Evolutionary conservation across 129 eudicot genomes (phyloP).

Genomic region (Chrysanthemum seticuspe): DNA sequence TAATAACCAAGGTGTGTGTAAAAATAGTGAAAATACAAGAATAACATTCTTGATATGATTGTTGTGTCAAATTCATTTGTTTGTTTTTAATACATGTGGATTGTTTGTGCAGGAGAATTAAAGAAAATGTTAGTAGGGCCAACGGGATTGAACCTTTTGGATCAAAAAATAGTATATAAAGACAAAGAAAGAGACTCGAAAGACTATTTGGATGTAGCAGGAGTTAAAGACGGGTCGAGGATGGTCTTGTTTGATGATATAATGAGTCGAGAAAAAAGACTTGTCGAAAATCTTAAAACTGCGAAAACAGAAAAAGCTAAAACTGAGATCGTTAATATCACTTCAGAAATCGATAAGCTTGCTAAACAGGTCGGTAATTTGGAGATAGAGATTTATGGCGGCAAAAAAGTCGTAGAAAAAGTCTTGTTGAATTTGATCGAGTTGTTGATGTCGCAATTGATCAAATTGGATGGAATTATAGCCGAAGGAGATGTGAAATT

Average conservation of each 20-base stretch:
- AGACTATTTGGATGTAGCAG: slow-evolving; percentile 62
- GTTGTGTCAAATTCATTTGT: too few relatives aligned
- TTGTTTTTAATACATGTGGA: neutral
- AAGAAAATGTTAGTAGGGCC: slow-evolving; percentile 73
- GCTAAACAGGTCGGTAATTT: slow-evolving; percentile 63
- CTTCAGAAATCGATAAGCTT: slow-evolving; percentile 68
- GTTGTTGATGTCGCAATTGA: slow-evolving; percentile 71
- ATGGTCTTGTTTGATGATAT: slow-evolving; percentile 62
- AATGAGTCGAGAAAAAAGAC: slow-evolving; percentile 61
- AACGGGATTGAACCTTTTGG: slow-evolving; percentile 70
- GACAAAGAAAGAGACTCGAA: slow-evolving; percentile 86
- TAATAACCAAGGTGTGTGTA: neutral
- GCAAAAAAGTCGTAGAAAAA: slow-evolving; percentile 70
- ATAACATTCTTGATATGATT: neutral
- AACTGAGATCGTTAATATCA: slow-evolving; percentile 46
- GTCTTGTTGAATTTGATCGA: slow-evolving; percentile 65
- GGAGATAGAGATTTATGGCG: slow-evolving; percentile 71
- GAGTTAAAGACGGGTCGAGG: slow-evolving; percentile 79
- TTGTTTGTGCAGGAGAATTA: slow-evolving; percentile 59
- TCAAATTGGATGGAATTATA: slow-evolving; percentile 72
- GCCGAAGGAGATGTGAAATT: slow-evolving; percentile 81
- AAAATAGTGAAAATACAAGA: neutral
- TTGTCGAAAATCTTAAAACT: slow-evolving; percentile 46
- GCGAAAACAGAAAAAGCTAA: slow-evolving; percentile 58
- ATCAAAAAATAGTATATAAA: slow-evolving; percentile 70